These are phyloP conservation scores for Boechera divaricarpa DNA, from an alignment of 345 rosid genomes.

Conservation along the genomic window DNA sequence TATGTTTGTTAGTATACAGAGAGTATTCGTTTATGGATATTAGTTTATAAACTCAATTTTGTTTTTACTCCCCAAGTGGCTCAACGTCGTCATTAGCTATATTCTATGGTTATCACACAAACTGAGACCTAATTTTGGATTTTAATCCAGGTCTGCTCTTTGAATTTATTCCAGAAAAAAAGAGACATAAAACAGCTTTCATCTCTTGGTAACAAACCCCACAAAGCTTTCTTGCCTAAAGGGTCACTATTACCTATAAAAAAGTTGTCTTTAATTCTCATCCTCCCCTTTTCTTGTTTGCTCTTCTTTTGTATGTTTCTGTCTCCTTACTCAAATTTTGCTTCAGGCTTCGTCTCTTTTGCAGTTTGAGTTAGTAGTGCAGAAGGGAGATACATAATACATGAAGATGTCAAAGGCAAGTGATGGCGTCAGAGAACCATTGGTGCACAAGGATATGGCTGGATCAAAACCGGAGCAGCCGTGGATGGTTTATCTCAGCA, in stretches of 20 bases:
- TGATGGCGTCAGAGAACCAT: conserved; percentile 36
- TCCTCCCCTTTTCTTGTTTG: conserved; percentile 33
- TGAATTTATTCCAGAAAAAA: conserved; percentile 5
- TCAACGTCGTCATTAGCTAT: conserved; percentile 34
- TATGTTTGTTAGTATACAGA: conserved; percentile 2
- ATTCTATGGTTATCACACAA: conserved; percentile 1
- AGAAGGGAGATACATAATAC: conserved; percentile 19
- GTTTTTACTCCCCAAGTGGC: conserved; percentile 11
- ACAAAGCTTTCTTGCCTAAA: conserved; percentile 36
- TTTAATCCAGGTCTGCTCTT: conserved; percentile 15
- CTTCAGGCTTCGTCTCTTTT: conserved; percentile 43
- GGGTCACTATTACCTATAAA: conserved; percentile 18
- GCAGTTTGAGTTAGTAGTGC: conserved; percentile 14
- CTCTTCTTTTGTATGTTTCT: conserved; percentile 21
- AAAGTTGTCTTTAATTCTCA: conserved; percentile 9
- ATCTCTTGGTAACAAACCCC: conserved; percentile 23
- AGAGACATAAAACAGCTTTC: conserved; percentile 39
- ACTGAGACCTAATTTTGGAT: background rate
- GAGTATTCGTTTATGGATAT: conserved; percentile 27
- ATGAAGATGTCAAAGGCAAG: conserved; percentile 36
- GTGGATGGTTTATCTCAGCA: conserved; percentile 82
- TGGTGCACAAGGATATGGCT: conserved; percentile 40
- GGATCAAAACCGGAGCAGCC: conserved; percentile 49
- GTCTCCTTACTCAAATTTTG: conserved; percentile 34
- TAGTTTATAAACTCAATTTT: conserved; percentile 17